A percentile compares a stretch with the other conserved stretches of the same genome.
Evolutionary conservation across 345 rosid genomes (phyloP).

Genomic region (Raphanus sativus): DNA sequence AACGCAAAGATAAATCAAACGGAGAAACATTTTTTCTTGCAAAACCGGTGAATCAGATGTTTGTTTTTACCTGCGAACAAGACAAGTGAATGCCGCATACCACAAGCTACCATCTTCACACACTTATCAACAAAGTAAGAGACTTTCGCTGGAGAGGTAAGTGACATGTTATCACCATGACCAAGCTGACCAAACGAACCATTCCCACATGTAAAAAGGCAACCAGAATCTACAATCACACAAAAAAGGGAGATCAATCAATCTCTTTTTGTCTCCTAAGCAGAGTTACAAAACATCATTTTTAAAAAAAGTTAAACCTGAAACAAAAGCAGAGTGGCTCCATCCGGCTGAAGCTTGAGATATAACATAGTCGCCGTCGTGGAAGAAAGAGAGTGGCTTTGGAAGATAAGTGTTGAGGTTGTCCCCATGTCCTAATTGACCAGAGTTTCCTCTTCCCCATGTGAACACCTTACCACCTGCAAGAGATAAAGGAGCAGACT

Average conservation of each 20-base stretch:
- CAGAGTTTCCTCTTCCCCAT: conserved; percentile 95
- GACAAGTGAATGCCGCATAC: conserved; percentile 93
- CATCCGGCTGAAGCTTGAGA: conserved; percentile 82
- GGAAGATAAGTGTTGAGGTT: conserved; percentile 46
- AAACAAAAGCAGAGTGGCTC: conserved; percentile 85
- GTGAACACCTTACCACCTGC: conserved; percentile 68
- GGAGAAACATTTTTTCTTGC: background rate
- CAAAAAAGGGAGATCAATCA: background rate
- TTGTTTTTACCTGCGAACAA: conserved; percentile 57
- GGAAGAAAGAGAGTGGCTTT: conserved; percentile 46
- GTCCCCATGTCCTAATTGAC: conserved; percentile 90
- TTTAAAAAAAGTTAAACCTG: conserved; percentile 50
- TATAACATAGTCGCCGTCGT: conserved; percentile 31
- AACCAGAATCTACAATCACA: conserved; percentile 48
- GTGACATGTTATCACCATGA: conserved; percentile 64
- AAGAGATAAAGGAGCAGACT: background rate
- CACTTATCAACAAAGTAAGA: conserved; percentile 49
- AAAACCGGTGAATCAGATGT: background rate
- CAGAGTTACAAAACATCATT: background rate
- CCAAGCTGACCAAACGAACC: conserved; percentile 97
- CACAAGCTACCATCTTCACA: conserved; percentile 74
- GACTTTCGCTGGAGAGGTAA: conserved; percentile 57
- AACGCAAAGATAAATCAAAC: conserved; percentile 25
- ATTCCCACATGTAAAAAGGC: conserved; percentile 81
- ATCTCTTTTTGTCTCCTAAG: background rate